Evolutionary conservation across 768 basidiomycete genomes (phyloP).

Genomic region (Leccinum rimulosum): DNA sequence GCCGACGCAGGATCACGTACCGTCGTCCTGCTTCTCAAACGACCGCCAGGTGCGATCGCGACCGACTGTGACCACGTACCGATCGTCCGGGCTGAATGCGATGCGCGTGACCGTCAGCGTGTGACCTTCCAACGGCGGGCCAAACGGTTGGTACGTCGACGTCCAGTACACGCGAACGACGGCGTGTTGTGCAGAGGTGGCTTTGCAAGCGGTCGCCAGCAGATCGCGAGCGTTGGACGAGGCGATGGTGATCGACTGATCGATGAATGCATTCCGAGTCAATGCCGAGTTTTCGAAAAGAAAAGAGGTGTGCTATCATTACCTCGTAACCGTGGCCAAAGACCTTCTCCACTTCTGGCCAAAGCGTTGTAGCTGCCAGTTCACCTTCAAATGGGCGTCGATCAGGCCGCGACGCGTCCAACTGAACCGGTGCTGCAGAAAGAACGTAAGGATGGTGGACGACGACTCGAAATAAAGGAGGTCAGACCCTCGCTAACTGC

Average conservation of each 20-base stretch:
- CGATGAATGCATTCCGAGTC: not conserved
- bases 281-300: not conserved
- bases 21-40: conserved; percentile 51
- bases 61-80: conserved; percentile 77
- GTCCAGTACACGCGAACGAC: conserved; percentile 82
- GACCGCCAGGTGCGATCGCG: conserved; percentile 91
- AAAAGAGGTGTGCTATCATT: not conserved
- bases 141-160: conserved; percentile 64
- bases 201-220: conserved; percentile 89
- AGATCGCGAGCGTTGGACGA: conserved; percentile 66
- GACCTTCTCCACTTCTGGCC: conserved; percentile 96
- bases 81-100: conserved; percentile 85
- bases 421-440: conserved; percentile 17
- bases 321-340: conserved; percentile 99
- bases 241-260: conserved; percentile 75
- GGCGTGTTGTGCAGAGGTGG: conserved; percentile 86
- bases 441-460: not conserved
- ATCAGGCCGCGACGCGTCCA: conserved; percentile 13
- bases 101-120: conserved; percentile 86
- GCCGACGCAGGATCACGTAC: conserved; percentile 27
- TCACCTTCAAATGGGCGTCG: conserved; percentile 87
- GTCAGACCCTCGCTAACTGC: conserved; percentile 66
- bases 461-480: not conserved
- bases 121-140: conserved; percentile 78
- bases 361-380: conserved; percentile 80